Base-by-base conservation (phyloP, 129 eudicot genomes). In the Escallonia rubra region DNA sequence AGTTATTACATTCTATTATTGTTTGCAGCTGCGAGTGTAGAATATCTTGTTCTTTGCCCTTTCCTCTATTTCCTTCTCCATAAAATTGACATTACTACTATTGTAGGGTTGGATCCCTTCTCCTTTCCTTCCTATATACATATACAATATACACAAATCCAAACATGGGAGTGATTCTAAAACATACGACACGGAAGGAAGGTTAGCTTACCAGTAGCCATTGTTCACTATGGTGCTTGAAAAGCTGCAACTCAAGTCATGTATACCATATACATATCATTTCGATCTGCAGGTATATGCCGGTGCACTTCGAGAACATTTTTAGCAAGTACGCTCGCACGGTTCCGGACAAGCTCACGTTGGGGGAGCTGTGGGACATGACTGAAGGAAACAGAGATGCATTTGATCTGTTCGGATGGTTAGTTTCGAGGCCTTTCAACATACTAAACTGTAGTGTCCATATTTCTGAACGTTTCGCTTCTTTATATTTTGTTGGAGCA, bases 131-230 rank as follows among this genome's bases (percentile, higher is more conserved):
- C 97, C 97, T 2, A 59, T 91, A 65, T 85, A 92, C 55, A 55
- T 92, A 10, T 61, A 77, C 78, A 92, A 92, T 79, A 84, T 92
- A 46, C 98, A 92, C 72, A 80, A 48, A 59, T 54, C 79, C 63
- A 92, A 88, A 72, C 98, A 92, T 74, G 98, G 98, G 57, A 89
- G 98, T 39, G 96, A 89, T 65, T 40, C 96, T 1, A 86, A 74
- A 61, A 78, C 87, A 13, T 88, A 82, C 8, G 98, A 92, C 58
- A 80, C 80, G 0, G 96, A 92, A 76, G 98, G 98, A 77, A 88
- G 98, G 98, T 92, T 15, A 14, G 13, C 7, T 38, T 50, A 11
- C 12, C 55, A 8, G 57, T 52, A 52, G 9, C 34, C 34, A 54
- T 54, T 16, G 1, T 11, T 52, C 57, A 3, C 12, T 7, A 52